Conservation (phyloP, 2,329 filamentous ascomycete genomes). For the Septoria linicola region DNA sequence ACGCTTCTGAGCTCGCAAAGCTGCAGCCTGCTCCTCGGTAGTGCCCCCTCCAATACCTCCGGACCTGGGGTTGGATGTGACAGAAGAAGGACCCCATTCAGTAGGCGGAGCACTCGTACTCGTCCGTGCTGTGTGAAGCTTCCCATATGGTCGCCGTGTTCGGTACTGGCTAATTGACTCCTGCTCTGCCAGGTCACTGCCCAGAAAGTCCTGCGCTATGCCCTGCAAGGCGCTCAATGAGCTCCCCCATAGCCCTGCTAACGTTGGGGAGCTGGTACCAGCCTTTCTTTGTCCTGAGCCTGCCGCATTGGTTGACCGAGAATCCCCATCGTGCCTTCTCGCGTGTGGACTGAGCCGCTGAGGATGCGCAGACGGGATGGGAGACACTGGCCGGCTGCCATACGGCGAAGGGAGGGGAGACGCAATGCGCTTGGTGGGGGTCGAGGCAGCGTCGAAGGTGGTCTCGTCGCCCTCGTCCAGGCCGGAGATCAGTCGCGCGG, state of each 20-base stretch:
- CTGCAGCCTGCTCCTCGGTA: conserved; percentile 47
- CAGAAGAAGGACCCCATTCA: conserved; percentile 49
- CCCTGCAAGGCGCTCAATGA: conserved; percentile 52
- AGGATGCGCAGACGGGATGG: conserved; percentile 41
- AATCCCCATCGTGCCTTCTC: conserved; percentile 9
- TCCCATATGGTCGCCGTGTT: conserved; percentile 36
- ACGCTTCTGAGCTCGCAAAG: conserved; percentile 51
- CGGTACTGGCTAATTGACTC: conserved; percentile 26
- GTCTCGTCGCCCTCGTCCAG: conserved; percentile 47
- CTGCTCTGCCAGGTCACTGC: conserved; percentile 37
- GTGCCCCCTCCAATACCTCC: conserved; percentile 47
- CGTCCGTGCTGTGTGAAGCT: conserved; percentile 16
- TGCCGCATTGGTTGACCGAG: conserved; percentile 13
- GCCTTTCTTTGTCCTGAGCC: conserved; percentile 24
- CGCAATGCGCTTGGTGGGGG: conserved; percentile 33
- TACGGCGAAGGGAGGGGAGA: conserved; percentile 40
- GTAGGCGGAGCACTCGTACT: conserved; percentile 43
- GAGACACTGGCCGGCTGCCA: conserved; percentile 43
- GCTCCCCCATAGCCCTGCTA: conserved; percentile 49
- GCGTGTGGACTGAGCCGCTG: conserved; percentile 20
- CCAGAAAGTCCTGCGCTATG: conserved; percentile 51
- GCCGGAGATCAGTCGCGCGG: conserved; percentile 48
- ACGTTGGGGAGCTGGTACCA: conserved; percentile 28
- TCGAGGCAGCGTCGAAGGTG: conserved; percentile 37
- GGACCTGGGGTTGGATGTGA: conserved; percentile 37